Evolutionary conservation across 148 eudicot genomes (phyloP).

Genomic region (Persicaria tinctoria): DNA sequence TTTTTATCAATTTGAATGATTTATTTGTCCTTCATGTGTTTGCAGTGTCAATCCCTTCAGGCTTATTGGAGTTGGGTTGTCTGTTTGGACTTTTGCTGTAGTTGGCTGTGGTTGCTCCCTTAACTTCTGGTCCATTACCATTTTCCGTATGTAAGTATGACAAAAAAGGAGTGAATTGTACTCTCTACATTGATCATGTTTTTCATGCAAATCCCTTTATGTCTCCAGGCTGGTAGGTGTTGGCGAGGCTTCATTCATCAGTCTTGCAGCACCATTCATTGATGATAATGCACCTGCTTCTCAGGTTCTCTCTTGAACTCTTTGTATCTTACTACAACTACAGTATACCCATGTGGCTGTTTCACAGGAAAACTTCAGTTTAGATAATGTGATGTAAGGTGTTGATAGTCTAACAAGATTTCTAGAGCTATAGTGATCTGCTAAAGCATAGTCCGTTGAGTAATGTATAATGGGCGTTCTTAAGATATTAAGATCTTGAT

Average conservation of each 20-base stretch:
- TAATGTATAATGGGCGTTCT: background rate
- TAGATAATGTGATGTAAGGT: background rate
- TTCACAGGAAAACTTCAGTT: background rate
- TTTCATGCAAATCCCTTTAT: slow-evolving; percentile 10
- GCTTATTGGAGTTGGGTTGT: slow-evolving; percentile 88
- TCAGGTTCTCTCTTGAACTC: slow-evolving; percentile 39
- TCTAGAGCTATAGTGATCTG: background rate
- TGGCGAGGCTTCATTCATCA: slow-evolving; percentile 96
- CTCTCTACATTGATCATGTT: slow-evolving; percentile 3
- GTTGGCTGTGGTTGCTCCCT: slow-evolving; percentile 77
- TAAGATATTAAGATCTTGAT: no score
- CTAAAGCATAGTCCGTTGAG: background rate
- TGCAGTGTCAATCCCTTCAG: slow-evolving; percentile 91
- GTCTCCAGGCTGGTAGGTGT: slow-evolving; percentile 89
- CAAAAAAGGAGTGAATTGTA: background rate
- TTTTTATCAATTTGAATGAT: background rate
- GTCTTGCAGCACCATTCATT: slow-evolving; percentile 98
- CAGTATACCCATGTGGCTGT: background rate
- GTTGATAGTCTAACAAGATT: background rate
- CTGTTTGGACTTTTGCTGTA: slow-evolving; percentile 79
- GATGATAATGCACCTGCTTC: slow-evolving; percentile 91
- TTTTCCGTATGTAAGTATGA: slow-evolving; percentile 72
- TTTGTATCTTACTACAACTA: background rate
- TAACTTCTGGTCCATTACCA: slow-evolving; percentile 76
- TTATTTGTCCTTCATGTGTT: background rate